Conservation (phyloP, 1,284 basidiomycete genomes). For the Microbotryum saponariae region DNA sequence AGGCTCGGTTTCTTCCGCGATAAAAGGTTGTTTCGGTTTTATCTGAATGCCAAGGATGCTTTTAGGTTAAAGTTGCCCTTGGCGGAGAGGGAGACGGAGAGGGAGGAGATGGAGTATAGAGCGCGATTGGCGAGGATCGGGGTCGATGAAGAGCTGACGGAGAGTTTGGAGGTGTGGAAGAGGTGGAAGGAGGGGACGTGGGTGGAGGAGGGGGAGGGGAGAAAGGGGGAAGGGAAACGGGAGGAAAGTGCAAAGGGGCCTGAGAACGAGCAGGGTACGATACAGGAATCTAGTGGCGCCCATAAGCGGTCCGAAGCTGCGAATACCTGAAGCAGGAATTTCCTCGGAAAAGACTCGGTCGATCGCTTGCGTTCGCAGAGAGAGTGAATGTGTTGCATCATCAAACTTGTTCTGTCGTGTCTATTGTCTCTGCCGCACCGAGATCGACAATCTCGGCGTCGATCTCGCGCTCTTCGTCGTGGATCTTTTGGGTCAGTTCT, state of each 20-base stretch:
- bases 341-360: too few species aligned
- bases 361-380: too few species aligned
- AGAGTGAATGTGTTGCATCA: too few species aligned
- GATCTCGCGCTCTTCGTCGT: slow-evolving; percentile 26
- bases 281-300: too few species aligned
- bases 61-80: slow-evolving; percentile 26
- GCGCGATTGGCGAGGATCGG: neutral
- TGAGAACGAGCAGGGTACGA: too few species aligned
- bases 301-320: too few species aligned
- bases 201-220: neutral
- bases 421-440: slow-evolving; percentile 3
- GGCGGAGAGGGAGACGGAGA: neutral
- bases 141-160: neutral
- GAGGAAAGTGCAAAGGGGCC: too few species aligned
- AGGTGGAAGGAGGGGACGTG: neutral
- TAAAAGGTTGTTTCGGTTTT: slow-evolving; percentile 89
- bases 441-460: slow-evolving; percentile 25
- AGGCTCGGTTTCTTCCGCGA: slow-evolving; percentile 90
- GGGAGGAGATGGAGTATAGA: neutral
- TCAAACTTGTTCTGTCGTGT: too few species aligned
- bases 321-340: too few species aligned
- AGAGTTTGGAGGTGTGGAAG: neutral
- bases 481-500: slow-evolving; percentile 7
- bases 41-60: slow-evolving; percentile 61
- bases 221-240: too few species aligned